phyloP scores from a whole-genome alignment of 257 asterid genomes.

The Linaria vulgaris region DNA sequence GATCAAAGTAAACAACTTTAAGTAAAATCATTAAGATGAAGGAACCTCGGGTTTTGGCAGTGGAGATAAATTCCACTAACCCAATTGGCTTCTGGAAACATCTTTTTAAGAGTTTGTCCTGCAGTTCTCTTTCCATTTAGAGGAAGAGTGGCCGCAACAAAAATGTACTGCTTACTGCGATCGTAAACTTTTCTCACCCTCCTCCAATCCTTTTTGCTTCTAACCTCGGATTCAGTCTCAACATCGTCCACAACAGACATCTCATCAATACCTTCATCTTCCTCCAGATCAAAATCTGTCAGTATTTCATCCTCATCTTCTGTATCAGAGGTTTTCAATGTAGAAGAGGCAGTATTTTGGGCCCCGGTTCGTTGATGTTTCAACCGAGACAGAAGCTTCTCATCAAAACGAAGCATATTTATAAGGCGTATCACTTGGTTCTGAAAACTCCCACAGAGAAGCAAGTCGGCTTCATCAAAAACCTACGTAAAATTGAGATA shows the following conservation, averaged over 20 bases:
- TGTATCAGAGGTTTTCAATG: conserved; percentile 31
- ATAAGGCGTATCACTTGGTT: conserved; percentile 89
- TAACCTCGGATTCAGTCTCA: conserved; percentile 36
- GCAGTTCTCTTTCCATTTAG: conserved; percentile 89
- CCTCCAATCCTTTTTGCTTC: conserved; percentile 69
- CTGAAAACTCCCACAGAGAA: conserved; percentile 93
- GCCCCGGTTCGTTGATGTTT: conserved; percentile 34
- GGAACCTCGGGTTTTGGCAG: conserved; percentile 87
- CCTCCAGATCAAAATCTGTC: conserved; percentile 38
- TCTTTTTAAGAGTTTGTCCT: conserved; percentile 76
- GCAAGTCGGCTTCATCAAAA: conserved; percentile 96
- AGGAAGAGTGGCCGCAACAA: conserved; percentile 98
- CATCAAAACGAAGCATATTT: conserved; percentile 89
- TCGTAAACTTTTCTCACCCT: conserved; percentile 73
- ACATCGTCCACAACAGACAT: conserved; percentile 33
- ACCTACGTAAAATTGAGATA: conserved; percentile 47
- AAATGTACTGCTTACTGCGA: conserved; percentile 93
- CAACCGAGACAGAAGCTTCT: conserved; percentile 70
- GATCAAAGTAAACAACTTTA: not conserved
- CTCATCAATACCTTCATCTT: conserved; percentile 41
- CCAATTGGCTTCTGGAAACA: conserved; percentile 92
- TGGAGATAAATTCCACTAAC: conserved; percentile 90
- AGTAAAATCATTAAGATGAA: conserved; percentile 12
- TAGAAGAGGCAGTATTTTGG: conserved; percentile 26
- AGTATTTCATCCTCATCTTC: conserved; percentile 37